Evolutionary conservation across 2,329 filamentous ascomycete species (phyloP).

Genomic region (Fusarium sp.): DNA sequence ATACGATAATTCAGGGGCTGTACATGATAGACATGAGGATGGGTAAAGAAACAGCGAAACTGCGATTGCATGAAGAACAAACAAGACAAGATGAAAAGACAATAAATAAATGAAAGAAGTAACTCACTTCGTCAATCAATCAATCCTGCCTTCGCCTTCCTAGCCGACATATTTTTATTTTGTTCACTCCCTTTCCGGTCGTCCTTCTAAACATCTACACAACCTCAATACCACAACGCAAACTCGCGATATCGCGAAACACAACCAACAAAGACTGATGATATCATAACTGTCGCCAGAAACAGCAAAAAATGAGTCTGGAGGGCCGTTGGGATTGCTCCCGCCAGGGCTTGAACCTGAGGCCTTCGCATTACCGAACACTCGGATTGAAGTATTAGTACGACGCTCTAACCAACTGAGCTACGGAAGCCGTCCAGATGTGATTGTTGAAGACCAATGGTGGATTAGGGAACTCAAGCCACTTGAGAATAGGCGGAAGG

Average conservation of each 20-base stretch:
- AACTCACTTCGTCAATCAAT: constrained; percentile 9
- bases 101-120: constrained; percentile 8
- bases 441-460: not conserved
- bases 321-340: constrained; percentile 24
- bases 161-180: not conserved
- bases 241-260: not conserved
- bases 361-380: constrained; percentile 27
- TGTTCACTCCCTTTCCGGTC: not conserved
- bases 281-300: no score
- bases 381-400: constrained; percentile 28
- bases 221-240: not conserved
- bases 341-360: constrained; percentile 32
- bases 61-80: constrained; percentile 3
- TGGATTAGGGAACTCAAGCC: not conserved
- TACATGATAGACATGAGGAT: constrained; percentile 25
- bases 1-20: constrained; percentile 5
- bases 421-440: constrained; percentile 30
- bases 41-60: constrained; percentile 1
- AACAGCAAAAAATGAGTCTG: constrained; percentile 1
- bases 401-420: constrained; percentile 34
- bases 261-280: not conserved
- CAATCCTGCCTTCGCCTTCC: not conserved
- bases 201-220: not conserved
- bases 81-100: not conserved
- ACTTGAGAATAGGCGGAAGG: fast-evolving